These are phyloP conservation scores for Phytomonas sp. DNA, from an alignment of 208 protist species.

Conservation along the genomic window DNA sequence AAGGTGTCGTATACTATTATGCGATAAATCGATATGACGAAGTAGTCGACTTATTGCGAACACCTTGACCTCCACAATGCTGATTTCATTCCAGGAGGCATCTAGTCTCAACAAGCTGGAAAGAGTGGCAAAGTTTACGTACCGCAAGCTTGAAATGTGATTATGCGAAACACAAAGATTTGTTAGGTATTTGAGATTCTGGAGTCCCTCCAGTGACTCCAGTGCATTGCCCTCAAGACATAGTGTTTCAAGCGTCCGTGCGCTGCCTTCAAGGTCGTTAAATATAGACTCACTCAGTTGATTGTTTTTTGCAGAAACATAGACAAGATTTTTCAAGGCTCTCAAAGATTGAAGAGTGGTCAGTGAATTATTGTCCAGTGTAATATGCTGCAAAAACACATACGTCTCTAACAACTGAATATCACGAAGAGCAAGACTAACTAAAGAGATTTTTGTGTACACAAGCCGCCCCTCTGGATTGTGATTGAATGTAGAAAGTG, in stretches of 20 bases:
- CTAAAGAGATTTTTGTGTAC: constrained; percentile 36
- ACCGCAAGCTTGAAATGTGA: constrained; percentile 16
- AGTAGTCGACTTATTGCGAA: constrained; percentile 37
- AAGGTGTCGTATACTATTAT: constrained; percentile 36
- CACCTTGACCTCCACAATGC: constrained; percentile 29
- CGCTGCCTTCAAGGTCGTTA: constrained; percentile 22
- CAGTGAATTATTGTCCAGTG: constrained; percentile 55
- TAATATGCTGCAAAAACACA: constrained; percentile 56
- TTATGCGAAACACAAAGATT: constrained; percentile 47
- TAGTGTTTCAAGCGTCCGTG: constrained; percentile 44
- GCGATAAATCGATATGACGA: constrained; percentile 41
- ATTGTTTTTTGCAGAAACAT: constrained; percentile 60
- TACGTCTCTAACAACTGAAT: constrained; percentile 35
- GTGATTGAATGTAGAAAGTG: constrained; percentile 41
- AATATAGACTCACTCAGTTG: constrained; percentile 43
- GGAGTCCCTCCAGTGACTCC: constrained; percentile 38
- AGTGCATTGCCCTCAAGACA: constrained; percentile 55
- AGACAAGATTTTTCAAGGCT: constrained; percentile 36
- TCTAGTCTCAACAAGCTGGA: neutral
- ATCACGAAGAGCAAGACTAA: constrained; percentile 16
- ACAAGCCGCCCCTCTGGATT: constrained; percentile 53
- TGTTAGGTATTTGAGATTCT: constrained; percentile 44
- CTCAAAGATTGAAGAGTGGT: constrained; percentile 43
- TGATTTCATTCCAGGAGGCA: constrained; percentile 13
- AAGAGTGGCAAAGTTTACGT: neutral